A percentile compares a stretch with the other conserved stretches of the same genome.
Conservation (phyloP, 192 early-diverging fungal genomes). For the Rhizoclosmatium sp. region DNA sequence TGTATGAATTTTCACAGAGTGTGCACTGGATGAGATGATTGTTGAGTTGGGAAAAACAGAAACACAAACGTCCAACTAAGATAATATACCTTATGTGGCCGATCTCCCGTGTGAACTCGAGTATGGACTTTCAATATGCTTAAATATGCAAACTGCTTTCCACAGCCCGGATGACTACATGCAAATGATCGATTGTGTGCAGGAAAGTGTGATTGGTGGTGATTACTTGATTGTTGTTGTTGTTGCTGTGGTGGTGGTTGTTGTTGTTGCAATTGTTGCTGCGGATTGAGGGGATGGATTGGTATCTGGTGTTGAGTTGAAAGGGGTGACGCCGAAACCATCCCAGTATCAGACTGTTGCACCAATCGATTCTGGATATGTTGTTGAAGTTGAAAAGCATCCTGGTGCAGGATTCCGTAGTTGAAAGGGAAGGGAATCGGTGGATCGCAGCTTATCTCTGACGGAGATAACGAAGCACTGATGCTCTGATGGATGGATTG, state of each 20-base stretch:
- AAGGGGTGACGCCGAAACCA: neutral
- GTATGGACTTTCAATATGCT: conserved; percentile 70
- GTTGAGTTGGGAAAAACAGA: neutral
- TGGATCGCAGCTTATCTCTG: too few species aligned
- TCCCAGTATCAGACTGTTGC: neutral
- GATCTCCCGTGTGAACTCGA: conserved; percentile 60
- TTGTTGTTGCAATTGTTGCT: neutral
- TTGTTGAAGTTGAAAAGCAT: conserved; percentile 1
- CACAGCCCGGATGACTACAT: conserved; percentile 35
- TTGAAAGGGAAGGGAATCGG: too few species aligned
- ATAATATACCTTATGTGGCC: conserved; percentile 43
- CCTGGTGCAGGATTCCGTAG: neutral
- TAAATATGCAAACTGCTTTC: conserved; percentile 33
- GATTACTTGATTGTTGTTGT: neutral
- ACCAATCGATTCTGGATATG: neutral
- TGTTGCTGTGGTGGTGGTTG: conserved; percentile 2
- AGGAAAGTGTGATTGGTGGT: neutral
- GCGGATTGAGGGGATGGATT: neutral
- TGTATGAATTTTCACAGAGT: conserved; percentile 9
- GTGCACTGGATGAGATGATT: neutral
- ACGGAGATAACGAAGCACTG: too few species aligned
- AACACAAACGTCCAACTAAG: neutral
- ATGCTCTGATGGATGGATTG: too few species aligned
- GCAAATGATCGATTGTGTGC: neutral
- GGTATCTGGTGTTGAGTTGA: neutral